Conservation (phyloP, 371 early-diverging fungal species). For the Syncephalastrum racemosum region DNA sequence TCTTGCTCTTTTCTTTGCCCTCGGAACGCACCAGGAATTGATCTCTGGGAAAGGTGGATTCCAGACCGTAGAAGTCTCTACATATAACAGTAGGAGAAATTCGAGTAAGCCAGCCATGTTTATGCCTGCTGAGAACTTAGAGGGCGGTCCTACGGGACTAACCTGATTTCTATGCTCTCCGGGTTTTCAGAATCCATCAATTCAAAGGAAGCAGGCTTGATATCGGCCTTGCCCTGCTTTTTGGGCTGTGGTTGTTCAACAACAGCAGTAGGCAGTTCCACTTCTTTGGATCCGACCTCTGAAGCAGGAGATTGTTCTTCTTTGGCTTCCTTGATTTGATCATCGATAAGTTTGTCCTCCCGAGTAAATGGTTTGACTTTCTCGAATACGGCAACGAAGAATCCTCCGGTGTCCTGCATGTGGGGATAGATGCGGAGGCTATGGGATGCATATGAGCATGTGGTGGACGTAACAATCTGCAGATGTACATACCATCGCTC, state of each 20-base stretch:
- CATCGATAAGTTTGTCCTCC: too few relatives aligned
- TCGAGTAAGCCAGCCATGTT: background rate
- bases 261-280: too few relatives aligned
- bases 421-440: slow-evolving; percentile 95
- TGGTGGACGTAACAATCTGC: background rate
- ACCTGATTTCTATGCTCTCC: slow-evolving; percentile 59
- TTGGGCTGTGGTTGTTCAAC: too few relatives aligned
- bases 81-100: slow-evolving; percentile 8
- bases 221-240: too few relatives aligned
- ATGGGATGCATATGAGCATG: slow-evolving; percentile 9
- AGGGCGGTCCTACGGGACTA: background rate
- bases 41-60: slow-evolving; percentile 69
- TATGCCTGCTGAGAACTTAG: slow-evolving; percentile 4
- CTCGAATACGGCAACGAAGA: slow-evolving; percentile 98
- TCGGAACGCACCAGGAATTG: slow-evolving; percentile 85
- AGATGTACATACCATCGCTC: slow-evolving; percentile 68
- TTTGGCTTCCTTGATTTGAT: too few relatives aligned
- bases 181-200: slow-evolving; percentile 58
- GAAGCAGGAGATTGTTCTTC: too few relatives aligned
- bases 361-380: slow-evolving; percentile 59
- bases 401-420: slow-evolving; percentile 98
- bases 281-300: too few relatives aligned
- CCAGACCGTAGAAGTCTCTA: slow-evolving; percentile 72
- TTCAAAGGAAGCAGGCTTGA: slow-evolving; percentile 63
- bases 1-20: slow-evolving; percentile 60